These are phyloP conservation scores for Agaricus blazei DNA, from an alignment of 768 basidiomycete species.

Conservation along the genomic window DNA sequence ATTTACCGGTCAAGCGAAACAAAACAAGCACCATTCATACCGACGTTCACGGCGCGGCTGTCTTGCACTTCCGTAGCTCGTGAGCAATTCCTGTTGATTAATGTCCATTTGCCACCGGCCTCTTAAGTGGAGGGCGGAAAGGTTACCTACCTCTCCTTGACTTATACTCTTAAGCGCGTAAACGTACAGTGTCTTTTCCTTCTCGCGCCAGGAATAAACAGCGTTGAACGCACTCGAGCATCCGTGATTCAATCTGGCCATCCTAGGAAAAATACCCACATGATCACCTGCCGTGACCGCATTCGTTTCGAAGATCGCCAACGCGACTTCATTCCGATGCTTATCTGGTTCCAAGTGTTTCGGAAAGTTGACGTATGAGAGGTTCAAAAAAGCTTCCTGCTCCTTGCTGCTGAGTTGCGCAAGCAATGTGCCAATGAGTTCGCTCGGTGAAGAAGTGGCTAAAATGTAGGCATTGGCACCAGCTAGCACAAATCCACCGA, in stretches of 20 bases:
- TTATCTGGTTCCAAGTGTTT: slow-evolving; percentile 28
- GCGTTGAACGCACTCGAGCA: slow-evolving; percentile 65
- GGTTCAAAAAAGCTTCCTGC: slow-evolving; percentile 42
- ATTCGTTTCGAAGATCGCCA: slow-evolving; percentile 67
- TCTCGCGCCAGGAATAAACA: slow-evolving; percentile 56
- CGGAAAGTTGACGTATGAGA: slow-evolving; percentile 55
- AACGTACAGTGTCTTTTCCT: slow-evolving; percentile 44
- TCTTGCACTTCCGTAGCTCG: slow-evolving; percentile 57
- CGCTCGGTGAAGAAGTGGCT: slow-evolving; percentile 43
- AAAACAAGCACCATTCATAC: slow-evolving; percentile 22
- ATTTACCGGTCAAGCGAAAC: neutral
- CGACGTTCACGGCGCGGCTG: slow-evolving; percentile 46
- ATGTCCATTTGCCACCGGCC: neutral
- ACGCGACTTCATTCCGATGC: slow-evolving; percentile 40
- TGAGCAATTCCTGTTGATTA: slow-evolving; percentile 48
- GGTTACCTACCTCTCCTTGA: slow-evolving; percentile 41
- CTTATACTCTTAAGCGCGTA: slow-evolving; percentile 51
- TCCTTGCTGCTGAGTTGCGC: slow-evolving; percentile 25
- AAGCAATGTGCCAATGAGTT: slow-evolving; percentile 34
- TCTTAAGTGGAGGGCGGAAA: neutral
- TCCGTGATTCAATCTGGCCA: slow-evolving; percentile 65
- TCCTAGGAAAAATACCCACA: slow-evolving; percentile 62
- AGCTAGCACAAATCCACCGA: neutral
- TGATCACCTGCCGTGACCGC: slow-evolving; percentile 48
- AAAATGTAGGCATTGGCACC: neutral